Percentiles rank a stretch among this genome's conserved stretches.
Conservation (phyloP, 805 yeast species). For the Metschnikowia continentalis region DNA sequence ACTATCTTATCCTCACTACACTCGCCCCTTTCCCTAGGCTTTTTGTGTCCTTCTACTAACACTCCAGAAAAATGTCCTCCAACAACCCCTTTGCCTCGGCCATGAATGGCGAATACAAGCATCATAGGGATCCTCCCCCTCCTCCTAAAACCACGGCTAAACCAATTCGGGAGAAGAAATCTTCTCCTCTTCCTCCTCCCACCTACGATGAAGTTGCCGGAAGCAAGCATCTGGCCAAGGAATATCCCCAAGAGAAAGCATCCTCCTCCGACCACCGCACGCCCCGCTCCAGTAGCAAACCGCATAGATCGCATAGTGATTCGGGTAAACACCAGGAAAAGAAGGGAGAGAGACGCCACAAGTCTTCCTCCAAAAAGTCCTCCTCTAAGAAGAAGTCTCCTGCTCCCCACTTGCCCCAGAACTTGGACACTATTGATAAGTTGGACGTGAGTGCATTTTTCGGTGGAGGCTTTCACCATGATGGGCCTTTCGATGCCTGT, state of each 20-base stretch:
- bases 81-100: conserved; percentile 56
- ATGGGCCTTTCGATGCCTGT: conserved; percentile 98
- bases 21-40: background rate
- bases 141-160: conserved; percentile 18
- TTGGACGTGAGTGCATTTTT: conserved; percentile 93
- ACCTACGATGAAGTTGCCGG: conserved; percentile 69
- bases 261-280: conserved; percentile 11
- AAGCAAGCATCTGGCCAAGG: conserved; percentile 34
- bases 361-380: conserved; percentile 20
- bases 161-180: conserved; percentile 16
- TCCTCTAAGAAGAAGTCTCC: conserved; percentile 41
- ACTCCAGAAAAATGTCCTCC: conserved; percentile 33
- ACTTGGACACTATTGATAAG: conserved; percentile 90
- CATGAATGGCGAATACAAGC: conserved; percentile 32
- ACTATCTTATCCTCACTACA: background rate
- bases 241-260: conserved; percentile 54
- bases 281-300: conserved; percentile 15
- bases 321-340: conserved; percentile 14
- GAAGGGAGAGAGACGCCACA: conserved; percentile 14
- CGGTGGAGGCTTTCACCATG: conserved; percentile 95
- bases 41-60: conserved; percentile 6
- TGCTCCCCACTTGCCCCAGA: conserved; percentile 53
- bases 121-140: conserved; percentile 36
- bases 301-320: conserved; percentile 20
- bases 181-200: conserved; percentile 49